Base-by-base conservation (phyloP, 164 flowering plant species). In the Protea cynaroides region DNA sequence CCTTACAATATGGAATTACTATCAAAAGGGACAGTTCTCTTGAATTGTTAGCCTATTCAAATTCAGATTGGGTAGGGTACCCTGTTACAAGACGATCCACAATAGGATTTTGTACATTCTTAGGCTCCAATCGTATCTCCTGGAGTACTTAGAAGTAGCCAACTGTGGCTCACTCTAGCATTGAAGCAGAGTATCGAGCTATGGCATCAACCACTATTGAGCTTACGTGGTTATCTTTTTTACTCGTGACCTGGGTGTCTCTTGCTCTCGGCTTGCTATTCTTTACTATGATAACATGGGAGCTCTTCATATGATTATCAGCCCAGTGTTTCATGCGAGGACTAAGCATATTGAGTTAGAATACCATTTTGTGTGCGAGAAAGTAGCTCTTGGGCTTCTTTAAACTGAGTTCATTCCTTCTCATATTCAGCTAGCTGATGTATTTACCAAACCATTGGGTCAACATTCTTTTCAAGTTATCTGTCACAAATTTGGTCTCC, bases 131-230 rank as follows among this genome's bases (percentile, higher is more conserved):
- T n/a, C 13, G 8, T 11, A 51, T 66, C 1, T 66, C 63, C 1
- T 66, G 69, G 69, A 56, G 55, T 34, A 56, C 69, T 7, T 49
- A 66, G 57, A 66, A 66, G 17, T 58, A 66, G 22, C 43, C 34
- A 8, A 47, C 46, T 17, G 36, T 66, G 3, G 50, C 69, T 18
- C 46, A 47, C 0, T 58, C 69, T 37, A 37, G 40, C 9, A 9
- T 9, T 4, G 40, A 37, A 37, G 40, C 40, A 4, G 40, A 37
- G 9, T 37, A 9, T 37, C 9, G 40, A 4, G 40, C 40, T 4
- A 37, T 37, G 40, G 40, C 40, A 4, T 37, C 19, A 25, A 37
- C 22, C 36, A 52, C 40, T 3, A 25, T 36, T 37, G 65, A 52
- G 15, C 37, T 68, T 0, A 37, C 36, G 1, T 68, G 59, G 65